phyloP scores from a whole-genome alignment of 495 filamentous ascomycete genomes.

The Trichoderma gamsii region DNA sequence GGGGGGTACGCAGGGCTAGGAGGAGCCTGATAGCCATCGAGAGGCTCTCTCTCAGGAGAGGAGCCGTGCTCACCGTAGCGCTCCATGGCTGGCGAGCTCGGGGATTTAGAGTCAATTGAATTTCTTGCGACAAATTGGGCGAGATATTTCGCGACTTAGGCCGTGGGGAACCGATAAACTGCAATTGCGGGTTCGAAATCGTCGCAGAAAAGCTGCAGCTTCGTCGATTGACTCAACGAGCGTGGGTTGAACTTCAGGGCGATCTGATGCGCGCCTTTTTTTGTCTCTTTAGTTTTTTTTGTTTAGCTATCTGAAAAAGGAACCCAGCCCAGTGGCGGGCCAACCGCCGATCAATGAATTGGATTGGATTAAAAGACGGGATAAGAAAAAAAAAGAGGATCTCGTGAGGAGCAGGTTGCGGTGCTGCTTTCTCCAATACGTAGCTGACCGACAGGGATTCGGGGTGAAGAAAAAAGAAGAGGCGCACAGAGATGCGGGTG shows the following conservation, averaged over 20 bases:
- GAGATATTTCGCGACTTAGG: background rate
- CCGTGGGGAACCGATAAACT: background rate
- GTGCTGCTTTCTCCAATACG: background rate
- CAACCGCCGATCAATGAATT: constrained; percentile 2
- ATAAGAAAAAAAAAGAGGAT: background rate
- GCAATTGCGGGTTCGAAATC: background rate
- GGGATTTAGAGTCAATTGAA: background rate
- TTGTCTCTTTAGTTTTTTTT: too few species aligned
- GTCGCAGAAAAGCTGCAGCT: background rate
- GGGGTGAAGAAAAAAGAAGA: background rate
- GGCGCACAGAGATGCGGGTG: background rate
- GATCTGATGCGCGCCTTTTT: background rate
- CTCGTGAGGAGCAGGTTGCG: background rate
- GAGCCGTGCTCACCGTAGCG: constrained; percentile 1
- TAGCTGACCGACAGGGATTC: background rate
- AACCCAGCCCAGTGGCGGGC: background rate
- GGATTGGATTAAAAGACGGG: background rate
- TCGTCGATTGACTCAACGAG: background rate
- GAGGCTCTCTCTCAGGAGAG: constrained; percentile 5
- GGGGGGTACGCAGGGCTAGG: background rate
- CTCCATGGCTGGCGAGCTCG: constrained; percentile 1
- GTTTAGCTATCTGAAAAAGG: background rate
- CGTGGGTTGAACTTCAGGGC: background rate
- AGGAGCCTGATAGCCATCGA: background rate
- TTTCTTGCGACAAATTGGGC: background rate